Base-by-base conservation (phyloP, 176 grass and related monocot species). In the Melocanna baccifera region DNA sequence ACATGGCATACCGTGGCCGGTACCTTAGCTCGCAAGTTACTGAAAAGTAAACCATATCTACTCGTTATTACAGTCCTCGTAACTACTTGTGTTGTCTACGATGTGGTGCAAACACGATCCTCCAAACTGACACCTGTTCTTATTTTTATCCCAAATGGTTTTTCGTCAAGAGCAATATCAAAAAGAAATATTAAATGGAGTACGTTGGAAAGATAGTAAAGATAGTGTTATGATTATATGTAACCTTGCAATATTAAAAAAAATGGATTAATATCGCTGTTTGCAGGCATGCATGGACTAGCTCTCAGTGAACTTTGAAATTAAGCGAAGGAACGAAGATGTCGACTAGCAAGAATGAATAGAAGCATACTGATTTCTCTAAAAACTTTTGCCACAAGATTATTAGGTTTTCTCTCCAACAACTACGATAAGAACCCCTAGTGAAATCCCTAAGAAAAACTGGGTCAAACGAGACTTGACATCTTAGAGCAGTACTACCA, bases 21-120 rank as follows among this genome's bases (percentile, higher is more conserved):
- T 86, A 62, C 43, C 83, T 82, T 86, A 6, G 19, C 83, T 86
- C 37, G 26, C 71, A 90, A 82, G 78, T 82, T 82, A 82, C 78
- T 37, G 5, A 29, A 41, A 71, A 63, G 43, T 75, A 45, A 69
- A 86, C 15, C 45, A 72, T 14, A 57, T 78, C 62, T 18, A 1
- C 12, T 34, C 42, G 42, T 65, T 67, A 66, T 66, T 48, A 9
- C 3, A 51, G 64, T 34, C 14, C 12, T 45, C 20, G 10, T 50
- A 2, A 13, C 25, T 3, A 46, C 4, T 28, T 16, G n/a, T 20
- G 40, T 14, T 9, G 10, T 65, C 3, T 79, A 6, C 26, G 14
- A 20, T 64, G 25, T 14, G 75, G 50, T 1, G 28, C 28, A 64
- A 64, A 56, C 51, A 57, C 11, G 51, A 16, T 40, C n/a, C 34